Evolutionary conservation across 306 rosid species (phyloP).

Genomic region (Prunus salicina): DNA sequence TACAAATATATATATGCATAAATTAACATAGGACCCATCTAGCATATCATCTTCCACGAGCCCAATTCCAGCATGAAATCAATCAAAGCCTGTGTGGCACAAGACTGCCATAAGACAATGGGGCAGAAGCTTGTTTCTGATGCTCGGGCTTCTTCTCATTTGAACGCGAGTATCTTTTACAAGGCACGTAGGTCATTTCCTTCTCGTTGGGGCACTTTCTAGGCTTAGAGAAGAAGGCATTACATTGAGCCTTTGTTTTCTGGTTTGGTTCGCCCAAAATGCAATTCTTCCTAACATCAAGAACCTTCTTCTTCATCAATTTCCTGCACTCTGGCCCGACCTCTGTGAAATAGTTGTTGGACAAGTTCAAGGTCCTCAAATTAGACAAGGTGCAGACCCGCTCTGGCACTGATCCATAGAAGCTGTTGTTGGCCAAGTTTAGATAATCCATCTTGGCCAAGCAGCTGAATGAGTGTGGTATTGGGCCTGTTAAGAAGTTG

Average conservation of each 20-base stretch:
- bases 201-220: constrained; percentile 27
- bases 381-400: constrained; percentile 44
- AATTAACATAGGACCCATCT: background rate
- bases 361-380: constrained; percentile 33
- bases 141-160: background rate
- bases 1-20: background rate
- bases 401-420: constrained; percentile 66
- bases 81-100: background rate
- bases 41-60: background rate
- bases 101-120: constrained; percentile 8
- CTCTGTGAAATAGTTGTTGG: constrained; percentile 49
- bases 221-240: constrained; percentile 15
- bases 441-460: constrained; percentile 36
- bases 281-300: constrained; percentile 53
- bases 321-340: constrained; percentile 60
- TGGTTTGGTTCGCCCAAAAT: constrained; percentile 51
- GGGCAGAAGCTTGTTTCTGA: background rate
- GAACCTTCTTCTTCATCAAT: constrained; percentile 34
- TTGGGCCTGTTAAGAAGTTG: constrained; percentile 55
- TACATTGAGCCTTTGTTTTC: constrained; percentile 27
- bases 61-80: background rate
- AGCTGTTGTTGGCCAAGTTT: constrained; percentile 37
- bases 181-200: constrained; percentile 36
- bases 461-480: constrained; percentile 69
- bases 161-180: background rate